Conservation (phyloP, 495 filamentous ascomycete genomes). For the Penicillium simplicissimum region DNA sequence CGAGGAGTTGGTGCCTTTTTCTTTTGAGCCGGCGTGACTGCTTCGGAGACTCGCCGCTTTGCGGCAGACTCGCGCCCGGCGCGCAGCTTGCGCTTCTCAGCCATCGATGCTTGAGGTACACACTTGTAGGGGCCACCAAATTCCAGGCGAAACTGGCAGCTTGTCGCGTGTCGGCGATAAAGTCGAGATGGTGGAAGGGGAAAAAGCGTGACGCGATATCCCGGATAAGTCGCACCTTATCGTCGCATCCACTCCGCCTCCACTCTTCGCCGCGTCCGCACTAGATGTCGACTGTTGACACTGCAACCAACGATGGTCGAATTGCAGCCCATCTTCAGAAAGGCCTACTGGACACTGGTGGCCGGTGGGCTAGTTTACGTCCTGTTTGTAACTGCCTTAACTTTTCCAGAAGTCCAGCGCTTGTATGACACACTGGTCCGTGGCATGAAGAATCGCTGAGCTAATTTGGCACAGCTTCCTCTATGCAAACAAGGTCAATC, state of each 20-base stretch:
- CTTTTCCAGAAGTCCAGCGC: conserved; percentile 51
- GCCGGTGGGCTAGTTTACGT: conserved; percentile 55
- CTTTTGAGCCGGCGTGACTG: conserved; percentile 34
- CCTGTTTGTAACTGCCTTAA: conserved; percentile 46
- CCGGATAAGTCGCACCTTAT: conserved; percentile 21
- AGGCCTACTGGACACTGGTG: conserved; percentile 58
- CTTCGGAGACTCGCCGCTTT: conserved; percentile 49
- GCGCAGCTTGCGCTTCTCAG: conserved; percentile 50
- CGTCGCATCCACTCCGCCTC: conserved; percentile 10
- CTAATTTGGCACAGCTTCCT: conserved; percentile 55
- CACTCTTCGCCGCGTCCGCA: conserved; percentile 11
- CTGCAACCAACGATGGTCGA: conserved; percentile 33
- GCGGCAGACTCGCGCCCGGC: conserved; percentile 50
- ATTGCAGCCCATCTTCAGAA: conserved; percentile 52
- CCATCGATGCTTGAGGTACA: conserved; percentile 30
- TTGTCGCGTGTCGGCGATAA: not conserved
- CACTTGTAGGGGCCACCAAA: not conserved
- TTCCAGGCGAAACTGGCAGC: not conserved
- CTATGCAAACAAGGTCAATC: conserved; percentile 75
- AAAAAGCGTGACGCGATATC: conserved; percentile 32
- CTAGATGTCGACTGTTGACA: conserved; percentile 4
- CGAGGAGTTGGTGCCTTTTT: conserved; percentile 45
- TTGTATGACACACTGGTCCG: conserved; percentile 37
- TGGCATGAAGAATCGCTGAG: conserved; percentile 12
- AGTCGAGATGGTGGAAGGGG: conserved; percentile 21